Conservation (phyloP, 257 asterid species). For the Ligustrum vulgare region DNA sequence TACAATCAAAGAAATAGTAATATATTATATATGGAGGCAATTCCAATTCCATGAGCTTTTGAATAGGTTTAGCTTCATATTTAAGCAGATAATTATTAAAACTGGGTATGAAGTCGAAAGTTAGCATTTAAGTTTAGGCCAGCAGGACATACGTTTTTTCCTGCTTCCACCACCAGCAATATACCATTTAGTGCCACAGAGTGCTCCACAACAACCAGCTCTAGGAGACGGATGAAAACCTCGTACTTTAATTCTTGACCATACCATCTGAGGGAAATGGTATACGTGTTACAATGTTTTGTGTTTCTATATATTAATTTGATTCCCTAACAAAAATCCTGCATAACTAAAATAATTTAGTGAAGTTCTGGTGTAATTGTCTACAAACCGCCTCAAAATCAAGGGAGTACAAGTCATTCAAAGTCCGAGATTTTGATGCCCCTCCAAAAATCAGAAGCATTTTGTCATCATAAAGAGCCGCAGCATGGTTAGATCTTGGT, state of each 20-base stretch:
- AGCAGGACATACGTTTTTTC: constrained; percentile 65
- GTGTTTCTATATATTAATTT: not conserved
- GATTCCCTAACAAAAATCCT: constrained; percentile 19
- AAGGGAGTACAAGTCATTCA: constrained; percentile 88
- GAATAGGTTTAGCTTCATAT: constrained; percentile 10
- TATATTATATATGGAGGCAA: not conserved
- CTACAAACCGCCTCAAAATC: constrained; percentile 90
- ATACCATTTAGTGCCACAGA: constrained; percentile 92
- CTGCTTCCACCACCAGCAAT: constrained; percentile 97
- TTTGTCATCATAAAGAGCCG: constrained; percentile 92
- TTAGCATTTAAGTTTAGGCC: constrained; percentile 15
- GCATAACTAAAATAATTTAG: not conserved
- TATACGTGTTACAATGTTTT: constrained; percentile 16
- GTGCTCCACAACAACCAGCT: constrained; percentile 97
- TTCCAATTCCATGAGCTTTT: constrained; percentile 1
- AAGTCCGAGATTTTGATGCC: constrained; percentile 77
- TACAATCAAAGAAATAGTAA: not conserved
- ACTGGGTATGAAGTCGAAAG: constrained; percentile 2
- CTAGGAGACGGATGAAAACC: constrained; percentile 98
- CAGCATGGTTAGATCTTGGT: constrained; percentile 82
- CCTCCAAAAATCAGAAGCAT: constrained; percentile 85
- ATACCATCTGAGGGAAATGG: constrained; percentile 71
- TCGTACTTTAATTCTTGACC: constrained; percentile 83
- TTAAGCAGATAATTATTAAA: constrained; percentile 1
- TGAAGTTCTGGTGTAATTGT: constrained; percentile 16